Percentiles rank a stretch among this genome's conserved stretches.
These are phyloP conservation scores for Graphilbum sp. DNA, from an alignment of 2,329 filamentous ascomycete species.

Conservation along the genomic window DNA sequence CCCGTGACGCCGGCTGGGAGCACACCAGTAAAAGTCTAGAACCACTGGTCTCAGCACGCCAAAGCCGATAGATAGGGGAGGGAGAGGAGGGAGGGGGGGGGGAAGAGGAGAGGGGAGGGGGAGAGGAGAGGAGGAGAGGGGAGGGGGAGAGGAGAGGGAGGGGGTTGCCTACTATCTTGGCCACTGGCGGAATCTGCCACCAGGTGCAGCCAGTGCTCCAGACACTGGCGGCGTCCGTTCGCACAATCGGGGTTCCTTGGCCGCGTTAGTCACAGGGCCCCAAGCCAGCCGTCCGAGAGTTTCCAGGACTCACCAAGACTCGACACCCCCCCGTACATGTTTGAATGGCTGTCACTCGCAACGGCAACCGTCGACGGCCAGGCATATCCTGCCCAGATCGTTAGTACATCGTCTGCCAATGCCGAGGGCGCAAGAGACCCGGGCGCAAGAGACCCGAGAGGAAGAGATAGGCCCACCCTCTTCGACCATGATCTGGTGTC, in stretches of 20 bases:
- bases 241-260: constrained; percentile 63
- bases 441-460: not conserved
- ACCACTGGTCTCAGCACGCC: constrained; percentile 23
- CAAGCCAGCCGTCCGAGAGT: constrained; percentile 36
- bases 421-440: too few species aligned
- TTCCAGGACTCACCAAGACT: not conserved
- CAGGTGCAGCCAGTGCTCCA: constrained; percentile 73
- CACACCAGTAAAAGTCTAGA: constrained; percentile 54
- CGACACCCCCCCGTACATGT: not conserved
- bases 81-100: not conserved
- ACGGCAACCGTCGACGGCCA: constrained; percentile 80
- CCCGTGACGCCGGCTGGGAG: constrained; percentile 70
- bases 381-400: constrained; percentile 21
- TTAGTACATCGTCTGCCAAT: not conserved
- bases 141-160: too few species aligned
- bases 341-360: constrained; percentile 52
- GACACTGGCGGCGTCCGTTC: constrained; percentile 75
- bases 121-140: not conserved
- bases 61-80: too few species aligned
- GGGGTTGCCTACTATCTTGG: too few species aligned
- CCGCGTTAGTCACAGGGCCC: constrained; percentile 79
- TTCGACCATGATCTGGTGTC: constrained; percentile 86
- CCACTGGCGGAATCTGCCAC: constrained; percentile 57
- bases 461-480: constrained; percentile 33
- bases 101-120: too few species aligned